Base-by-base conservation (phyloP, 768 basidiomycete genomes). In the Mycena capillaripes region DNA sequence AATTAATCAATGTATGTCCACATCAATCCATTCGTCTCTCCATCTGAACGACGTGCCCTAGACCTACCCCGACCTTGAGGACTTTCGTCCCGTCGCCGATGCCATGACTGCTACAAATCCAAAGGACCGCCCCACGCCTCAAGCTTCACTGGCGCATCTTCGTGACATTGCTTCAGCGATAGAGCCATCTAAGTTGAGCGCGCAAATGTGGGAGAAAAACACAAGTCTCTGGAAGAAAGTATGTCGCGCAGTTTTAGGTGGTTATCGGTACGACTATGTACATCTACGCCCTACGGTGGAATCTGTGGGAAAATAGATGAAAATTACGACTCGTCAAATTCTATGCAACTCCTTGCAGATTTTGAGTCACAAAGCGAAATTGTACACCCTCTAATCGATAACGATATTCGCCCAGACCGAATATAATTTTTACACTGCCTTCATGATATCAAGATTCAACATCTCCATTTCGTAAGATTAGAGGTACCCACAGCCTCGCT, bases 201-300 rank as follows among this genome's bases (percentile, higher is more conserved):
- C 34, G 2, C 71, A 69, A 11, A 69, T 69, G 11, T 73, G 66
- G 66, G 40, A 69, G 27, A 62, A 52, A 42, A 66, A 62, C 21
- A 63, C 61, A 2, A 61, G 61, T 0, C 25, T 63, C 19, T 56
- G 61, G 61, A 56, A 70, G 42, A 70, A 64, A 19, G 25, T 52
- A 8, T 38, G 40, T 19, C 70, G 70, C 7, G 17, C 11, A 6
- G 34, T 59, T n/a, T 48, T 66, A 8, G 70, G 70, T 5, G 64
- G 70, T 27, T 66, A 58, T 30, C 27, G 32, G 17, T 27, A 52
- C 36, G 69, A 70, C 25, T 62, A 55, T 27, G n/a, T n/a, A n/a
- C n/a, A n/a, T n/a, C n/a, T n/a, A n/a, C n/a, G n/a, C n/a, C n/a
- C n/a, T n/a, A n/a, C n/a, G n/a, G n/a, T n/a, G n/a, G n/a, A n/a